phyloP scores from a whole-genome alignment of 2,329 filamentous ascomycete genomes.

The Aspergillus spinulosporus region DNA sequence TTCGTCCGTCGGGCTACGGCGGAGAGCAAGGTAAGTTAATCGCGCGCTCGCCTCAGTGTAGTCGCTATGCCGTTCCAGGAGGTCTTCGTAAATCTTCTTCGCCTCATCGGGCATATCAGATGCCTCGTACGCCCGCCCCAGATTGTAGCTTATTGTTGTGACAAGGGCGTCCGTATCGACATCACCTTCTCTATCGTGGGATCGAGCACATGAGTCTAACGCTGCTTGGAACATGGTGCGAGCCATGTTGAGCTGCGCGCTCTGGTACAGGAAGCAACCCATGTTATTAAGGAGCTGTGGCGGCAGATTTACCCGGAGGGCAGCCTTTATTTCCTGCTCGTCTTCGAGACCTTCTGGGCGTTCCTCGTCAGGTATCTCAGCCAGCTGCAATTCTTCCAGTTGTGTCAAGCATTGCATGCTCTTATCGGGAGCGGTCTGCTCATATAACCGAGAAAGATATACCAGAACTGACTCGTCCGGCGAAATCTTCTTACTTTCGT shows the following conservation, averaged over 20 bases:
- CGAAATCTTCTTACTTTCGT: slow-evolving; percentile 77
- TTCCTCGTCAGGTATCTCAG: slow-evolving; percentile 72
- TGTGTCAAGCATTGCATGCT: slow-evolving; percentile 88
- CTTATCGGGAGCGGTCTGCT: slow-evolving; percentile 80
- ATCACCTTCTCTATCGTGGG: slow-evolving; percentile 71
- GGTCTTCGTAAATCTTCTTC: slow-evolving; percentile 80
- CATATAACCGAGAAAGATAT: slow-evolving; percentile 89
- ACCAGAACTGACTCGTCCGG: slow-evolving; percentile 86
- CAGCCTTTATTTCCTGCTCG: slow-evolving; percentile 56
- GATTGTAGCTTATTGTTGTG: slow-evolving; percentile 95
- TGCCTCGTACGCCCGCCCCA: slow-evolving; percentile 89
- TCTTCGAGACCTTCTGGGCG: slow-evolving; percentile 61
- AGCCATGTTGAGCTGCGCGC: slow-evolving; percentile 76
- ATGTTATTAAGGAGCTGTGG: slow-evolving; percentile 97
- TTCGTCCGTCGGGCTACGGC: slow-evolving; percentile 76
- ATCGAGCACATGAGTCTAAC: slow-evolving; percentile 79
- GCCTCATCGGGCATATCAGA: slow-evolving; percentile 79
- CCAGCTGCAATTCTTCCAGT: slow-evolving; percentile 85
- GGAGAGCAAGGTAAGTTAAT: slow-evolving; percentile 84
- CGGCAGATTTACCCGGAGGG: slow-evolving; percentile 74
- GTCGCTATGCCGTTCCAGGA: slow-evolving; percentile 80
- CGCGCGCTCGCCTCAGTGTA: slow-evolving; percentile 90
- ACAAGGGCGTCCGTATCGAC: slow-evolving; percentile 88
- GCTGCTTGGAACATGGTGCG: slow-evolving; percentile 91
- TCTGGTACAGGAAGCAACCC: slow-evolving; percentile 90